These are phyloP conservation scores for Lyophyllum shimeji DNA, from an alignment of 768 basidiomycete genomes.

Conservation along the genomic window DNA sequence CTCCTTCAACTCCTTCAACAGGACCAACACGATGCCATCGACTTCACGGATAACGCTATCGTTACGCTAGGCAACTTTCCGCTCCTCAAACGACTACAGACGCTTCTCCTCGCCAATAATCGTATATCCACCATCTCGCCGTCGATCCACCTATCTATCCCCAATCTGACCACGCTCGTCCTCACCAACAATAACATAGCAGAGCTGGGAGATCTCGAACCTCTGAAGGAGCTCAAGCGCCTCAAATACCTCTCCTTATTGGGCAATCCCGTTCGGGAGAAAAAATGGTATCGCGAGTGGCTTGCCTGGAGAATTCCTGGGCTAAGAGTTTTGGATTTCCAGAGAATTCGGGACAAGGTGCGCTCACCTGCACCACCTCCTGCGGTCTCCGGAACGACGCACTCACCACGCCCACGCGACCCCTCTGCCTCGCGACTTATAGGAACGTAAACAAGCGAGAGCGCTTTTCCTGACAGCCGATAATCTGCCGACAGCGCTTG, in stretches of 20 bases:
- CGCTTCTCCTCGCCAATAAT: slow-evolving; percentile 88
- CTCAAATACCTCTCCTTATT: slow-evolving; percentile 76
- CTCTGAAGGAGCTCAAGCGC: slow-evolving; percentile 70
- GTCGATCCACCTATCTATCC: slow-evolving; percentile 79
- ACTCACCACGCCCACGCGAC: slow-evolving; percentile 22
- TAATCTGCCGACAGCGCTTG: slow-evolving; percentile 74
- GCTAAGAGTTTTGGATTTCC: slow-evolving; percentile 92
- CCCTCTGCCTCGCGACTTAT: slow-evolving; percentile 19
- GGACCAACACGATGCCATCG: slow-evolving; percentile 94
- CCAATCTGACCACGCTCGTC: slow-evolving; percentile 80
- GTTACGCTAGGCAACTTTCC: slow-evolving; percentile 81
- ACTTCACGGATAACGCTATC: slow-evolving; percentile 92
- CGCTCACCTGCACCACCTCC: slow-evolving; percentile 43
- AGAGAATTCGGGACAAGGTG: slow-evolving; percentile 94
- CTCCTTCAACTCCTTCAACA: slow-evolving; percentile 27
- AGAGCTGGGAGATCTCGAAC: slow-evolving; percentile 84
- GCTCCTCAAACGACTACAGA: slow-evolving; percentile 78
- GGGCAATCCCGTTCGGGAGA: slow-evolving; percentile 85
- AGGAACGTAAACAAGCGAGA: slow-evolving; percentile 81
- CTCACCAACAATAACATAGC: slow-evolving; percentile 80
- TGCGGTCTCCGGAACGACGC: slow-evolving; percentile 24
- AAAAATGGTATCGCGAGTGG: slow-evolving; percentile 98
- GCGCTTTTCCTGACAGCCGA: slow-evolving; percentile 81
- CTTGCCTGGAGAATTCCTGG: slow-evolving; percentile 84
- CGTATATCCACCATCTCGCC: slow-evolving; percentile 81